A percentile compares a stretch with the other conserved stretches of the same genome.
These are phyloP conservation scores for Curvularia spicifera DNA, from an alignment of 2,329 filamentous ascomycete species.

Conservation along the genomic window DNA sequence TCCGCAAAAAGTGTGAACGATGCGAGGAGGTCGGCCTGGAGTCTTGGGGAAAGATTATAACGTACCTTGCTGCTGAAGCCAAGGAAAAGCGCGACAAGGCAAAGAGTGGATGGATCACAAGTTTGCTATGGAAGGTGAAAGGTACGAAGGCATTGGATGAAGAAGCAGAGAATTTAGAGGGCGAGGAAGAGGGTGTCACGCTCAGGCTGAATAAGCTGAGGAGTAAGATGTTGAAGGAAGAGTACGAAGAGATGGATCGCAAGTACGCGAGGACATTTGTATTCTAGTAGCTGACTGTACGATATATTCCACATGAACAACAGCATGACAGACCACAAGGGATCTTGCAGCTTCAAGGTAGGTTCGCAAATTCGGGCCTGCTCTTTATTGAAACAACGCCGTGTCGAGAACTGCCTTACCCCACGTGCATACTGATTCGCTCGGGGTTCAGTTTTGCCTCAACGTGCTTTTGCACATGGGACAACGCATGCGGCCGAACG, in stretches of 20 bases:
- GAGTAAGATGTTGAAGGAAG: slow-evolving; percentile 41
- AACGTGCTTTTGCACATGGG: background rate
- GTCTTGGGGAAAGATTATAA: slow-evolving; percentile 86
- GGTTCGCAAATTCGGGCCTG: background rate
- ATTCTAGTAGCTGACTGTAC: slow-evolving; percentile 30
- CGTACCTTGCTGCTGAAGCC: slow-evolving; percentile 62
- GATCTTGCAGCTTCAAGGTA: background rate
- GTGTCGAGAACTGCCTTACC: background rate
- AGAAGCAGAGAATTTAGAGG: slow-evolving; percentile 42
- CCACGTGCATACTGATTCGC: background rate
- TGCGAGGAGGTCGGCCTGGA: slow-evolving; percentile 77
- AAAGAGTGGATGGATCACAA: slow-evolving; percentile 26
- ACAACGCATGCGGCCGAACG: background rate
- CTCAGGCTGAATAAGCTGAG: slow-evolving; percentile 46
- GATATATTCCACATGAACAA: background rate
- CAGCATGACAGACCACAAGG: background rate
- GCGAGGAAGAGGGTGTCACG: slow-evolving; percentile 45
- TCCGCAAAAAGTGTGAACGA: slow-evolving; percentile 71
- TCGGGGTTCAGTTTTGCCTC: too few relatives aligned
- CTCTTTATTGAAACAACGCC: background rate
- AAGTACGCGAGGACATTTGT: slow-evolving; percentile 47
- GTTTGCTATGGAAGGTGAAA: slow-evolving; percentile 37
- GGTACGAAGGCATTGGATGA: slow-evolving; percentile 37
- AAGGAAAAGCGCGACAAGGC: slow-evolving; percentile 41
- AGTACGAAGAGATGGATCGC: slow-evolving; percentile 46